Evolutionary conservation across 768 basidiomycete species (phyloP).

Genomic region (Russula griseocarnosa): DNA sequence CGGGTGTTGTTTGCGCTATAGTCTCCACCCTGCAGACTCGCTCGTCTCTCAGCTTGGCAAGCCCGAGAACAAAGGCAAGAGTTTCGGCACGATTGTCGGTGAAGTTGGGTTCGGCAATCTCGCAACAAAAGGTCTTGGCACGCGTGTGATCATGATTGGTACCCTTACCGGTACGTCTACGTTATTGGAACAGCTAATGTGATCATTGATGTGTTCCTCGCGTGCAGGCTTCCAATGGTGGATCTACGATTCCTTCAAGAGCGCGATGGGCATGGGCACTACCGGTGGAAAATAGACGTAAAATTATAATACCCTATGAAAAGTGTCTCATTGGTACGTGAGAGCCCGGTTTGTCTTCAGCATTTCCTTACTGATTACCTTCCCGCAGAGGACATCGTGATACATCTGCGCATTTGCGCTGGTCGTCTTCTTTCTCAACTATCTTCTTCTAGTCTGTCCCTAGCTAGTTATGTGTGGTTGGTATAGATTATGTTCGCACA

Average conservation of each 20-base stretch:
- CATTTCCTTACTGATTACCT: neutral
- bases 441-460: conserved; percentile 19
- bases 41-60: conserved; percentile 93
- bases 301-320: conserved; percentile 28
- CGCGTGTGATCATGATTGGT: conserved; percentile 78
- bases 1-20: conserved; percentile 92
- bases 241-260: conserved; percentile 89
- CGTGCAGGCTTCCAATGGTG: conserved; percentile 86
- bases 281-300: conserved; percentile 84
- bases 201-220: conserved; percentile 32
- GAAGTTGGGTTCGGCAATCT: conserved; percentile 65
- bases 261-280: conserved; percentile 78
- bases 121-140: conserved; percentile 82
- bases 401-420: conserved; percentile 8
- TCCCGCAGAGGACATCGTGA: conserved; percentile 11
- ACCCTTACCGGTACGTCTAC: conserved; percentile 31
- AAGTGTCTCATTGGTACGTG: conserved; percentile 2
- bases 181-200: neutral
- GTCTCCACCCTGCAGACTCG: conserved; percentile 97
- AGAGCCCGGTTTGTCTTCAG: neutral
- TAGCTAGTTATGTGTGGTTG: conserved; percentile 23
- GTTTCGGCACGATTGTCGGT: conserved; percentile 59
- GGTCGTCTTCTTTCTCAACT: conserved; percentile 6
- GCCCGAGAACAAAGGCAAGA: conserved; percentile 78
- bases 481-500: conserved; percentile 15